phyloP scores from a whole-genome alignment of 2,329 filamentous ascomycete species.

The Xylaria digitata region DNA sequence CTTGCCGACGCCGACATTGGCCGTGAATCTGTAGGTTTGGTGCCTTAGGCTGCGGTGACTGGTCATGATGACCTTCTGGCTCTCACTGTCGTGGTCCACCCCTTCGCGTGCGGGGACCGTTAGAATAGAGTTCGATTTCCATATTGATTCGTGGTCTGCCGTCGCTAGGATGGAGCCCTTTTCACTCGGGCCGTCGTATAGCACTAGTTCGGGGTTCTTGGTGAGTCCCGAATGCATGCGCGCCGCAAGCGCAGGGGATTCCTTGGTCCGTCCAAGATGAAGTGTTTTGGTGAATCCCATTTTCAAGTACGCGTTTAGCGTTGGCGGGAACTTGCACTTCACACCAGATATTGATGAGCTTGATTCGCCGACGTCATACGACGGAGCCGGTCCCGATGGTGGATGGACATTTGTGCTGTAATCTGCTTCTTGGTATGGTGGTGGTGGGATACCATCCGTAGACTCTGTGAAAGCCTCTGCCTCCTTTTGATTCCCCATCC shows the following conservation, averaged over 20 bases:
- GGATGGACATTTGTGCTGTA: neutral
- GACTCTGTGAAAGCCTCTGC: slow-evolving; percentile 12
- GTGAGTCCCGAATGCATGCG: slow-evolving; percentile 44
- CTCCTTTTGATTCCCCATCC: slow-evolving; percentile 26
- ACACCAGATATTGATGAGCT: slow-evolving; percentile 11
- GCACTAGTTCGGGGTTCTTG: slow-evolving; percentile 47
- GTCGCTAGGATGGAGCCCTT: slow-evolving; percentile 48
- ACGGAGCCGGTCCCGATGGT: slow-evolving; percentile 20
- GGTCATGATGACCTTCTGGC: slow-evolving; percentile 30
- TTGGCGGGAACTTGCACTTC: slow-evolving; percentile 22
- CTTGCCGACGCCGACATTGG: slow-evolving; percentile 44
- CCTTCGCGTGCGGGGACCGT: slow-evolving; percentile 43
- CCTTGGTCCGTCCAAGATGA: slow-evolving; percentile 49
- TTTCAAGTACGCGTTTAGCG: slow-evolving; percentile 32
- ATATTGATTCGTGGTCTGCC: slow-evolving; percentile 31
- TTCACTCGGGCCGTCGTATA: slow-evolving; percentile 52
- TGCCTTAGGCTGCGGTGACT: slow-evolving; percentile 12
- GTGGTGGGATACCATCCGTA: slow-evolving; percentile 15
- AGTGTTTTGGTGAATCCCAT: slow-evolving; percentile 26
- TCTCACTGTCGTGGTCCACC: slow-evolving; percentile 30
- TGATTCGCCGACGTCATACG: slow-evolving; percentile 18
- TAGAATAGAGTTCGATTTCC: slow-evolving; percentile 32
- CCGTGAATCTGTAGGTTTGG: slow-evolving; percentile 50
- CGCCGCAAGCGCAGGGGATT: slow-evolving; percentile 51
- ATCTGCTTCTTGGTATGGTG: slow-evolving; percentile 27